Evolutionary conservation across 257 asterid genomes (phyloP).

Genomic region (Solanum clarkiae): DNA sequence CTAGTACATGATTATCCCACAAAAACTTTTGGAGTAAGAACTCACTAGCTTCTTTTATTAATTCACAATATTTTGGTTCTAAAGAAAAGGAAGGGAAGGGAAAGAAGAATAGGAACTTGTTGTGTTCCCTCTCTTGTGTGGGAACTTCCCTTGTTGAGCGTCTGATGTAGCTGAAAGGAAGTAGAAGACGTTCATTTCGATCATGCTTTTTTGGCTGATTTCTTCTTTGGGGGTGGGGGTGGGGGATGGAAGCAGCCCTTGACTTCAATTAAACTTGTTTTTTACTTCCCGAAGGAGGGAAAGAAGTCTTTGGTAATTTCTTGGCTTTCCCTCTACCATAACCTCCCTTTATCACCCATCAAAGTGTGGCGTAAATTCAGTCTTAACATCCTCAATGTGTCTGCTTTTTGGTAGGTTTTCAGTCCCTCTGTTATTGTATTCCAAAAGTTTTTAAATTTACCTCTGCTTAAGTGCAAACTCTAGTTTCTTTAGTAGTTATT

Average conservation of each 20-base stretch:
- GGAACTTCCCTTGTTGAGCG: background rate
- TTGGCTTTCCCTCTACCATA: background rate
- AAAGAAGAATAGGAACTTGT: background rate
- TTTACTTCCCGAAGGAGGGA: background rate
- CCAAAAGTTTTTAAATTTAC: background rate
- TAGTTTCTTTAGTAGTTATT: background rate
- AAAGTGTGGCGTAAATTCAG: background rate
- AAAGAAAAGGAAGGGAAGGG: background rate
- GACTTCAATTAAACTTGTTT: background rate
- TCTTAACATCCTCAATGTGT: background rate
- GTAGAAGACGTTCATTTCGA: background rate
- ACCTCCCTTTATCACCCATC: background rate
- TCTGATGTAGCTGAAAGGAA: background rate
- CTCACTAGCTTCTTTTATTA: background rate
- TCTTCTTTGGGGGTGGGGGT: background rate
- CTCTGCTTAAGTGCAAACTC: background rate
- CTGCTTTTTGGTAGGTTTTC: background rate
- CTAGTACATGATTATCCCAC: conserved; percentile 56
- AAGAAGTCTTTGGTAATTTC: background rate
- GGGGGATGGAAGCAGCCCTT: background rate
- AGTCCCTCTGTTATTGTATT: background rate
- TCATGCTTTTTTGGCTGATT: background rate
- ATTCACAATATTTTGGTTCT: background rate
- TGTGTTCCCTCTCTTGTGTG: background rate
- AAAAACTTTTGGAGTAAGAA: conserved; percentile 57